phyloP scores from a whole-genome alignment of 108 stramenopile genomes.

The Pseudonitzschia multiseries region DNA sequence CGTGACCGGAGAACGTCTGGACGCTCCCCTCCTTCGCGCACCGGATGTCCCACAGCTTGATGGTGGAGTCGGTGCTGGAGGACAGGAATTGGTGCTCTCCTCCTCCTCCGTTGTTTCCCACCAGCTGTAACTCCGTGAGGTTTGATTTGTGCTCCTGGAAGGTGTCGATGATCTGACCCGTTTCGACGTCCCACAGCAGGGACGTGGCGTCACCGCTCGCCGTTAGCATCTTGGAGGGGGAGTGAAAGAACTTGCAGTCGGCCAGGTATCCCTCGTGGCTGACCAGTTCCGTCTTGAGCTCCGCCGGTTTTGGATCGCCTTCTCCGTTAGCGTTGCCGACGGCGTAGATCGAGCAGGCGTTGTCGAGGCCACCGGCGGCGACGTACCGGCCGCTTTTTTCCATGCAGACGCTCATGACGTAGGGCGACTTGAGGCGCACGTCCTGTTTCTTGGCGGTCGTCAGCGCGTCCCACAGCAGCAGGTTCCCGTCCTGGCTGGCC shows the following conservation, averaged over 20 bases:
- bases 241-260: slow-evolving; percentile 93
- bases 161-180: slow-evolving; percentile 64
- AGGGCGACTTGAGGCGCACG: slow-evolving; percentile 92
- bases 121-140: slow-evolving; percentile 88
- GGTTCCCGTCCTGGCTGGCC: slow-evolving; percentile 98
- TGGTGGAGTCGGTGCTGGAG: slow-evolving; percentile 88
- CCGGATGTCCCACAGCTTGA: slow-evolving; percentile 98
- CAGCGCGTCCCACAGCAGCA: slow-evolving; percentile 97
- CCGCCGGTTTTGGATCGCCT: slow-evolving; percentile 1
- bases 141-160: slow-evolving; percentile 96
- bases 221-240: slow-evolving; percentile 85
- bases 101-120: no score
- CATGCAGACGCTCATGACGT: slow-evolving; percentile 99
- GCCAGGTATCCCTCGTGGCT: slow-evolving; percentile 98
- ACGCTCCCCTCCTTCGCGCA: slow-evolving; percentile 50
- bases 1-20: slow-evolving; percentile 94
- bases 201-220: slow-evolving; percentile 95
- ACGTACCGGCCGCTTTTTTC: slow-evolving; percentile 93
- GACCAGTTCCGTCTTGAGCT: slow-evolving; percentile 81
- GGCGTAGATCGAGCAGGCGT: slow-evolving; percentile 97
- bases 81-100: background rate
- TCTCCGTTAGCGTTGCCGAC: no score
- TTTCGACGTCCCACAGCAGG: slow-evolving; percentile 95
- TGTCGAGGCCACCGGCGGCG: slow-evolving; percentile 99
- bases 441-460: slow-evolving; percentile 87